Base-by-base conservation (phyloP, 495 filamentous ascomycete genomes). In the Annulohypoxylon maeteangense region DNA sequence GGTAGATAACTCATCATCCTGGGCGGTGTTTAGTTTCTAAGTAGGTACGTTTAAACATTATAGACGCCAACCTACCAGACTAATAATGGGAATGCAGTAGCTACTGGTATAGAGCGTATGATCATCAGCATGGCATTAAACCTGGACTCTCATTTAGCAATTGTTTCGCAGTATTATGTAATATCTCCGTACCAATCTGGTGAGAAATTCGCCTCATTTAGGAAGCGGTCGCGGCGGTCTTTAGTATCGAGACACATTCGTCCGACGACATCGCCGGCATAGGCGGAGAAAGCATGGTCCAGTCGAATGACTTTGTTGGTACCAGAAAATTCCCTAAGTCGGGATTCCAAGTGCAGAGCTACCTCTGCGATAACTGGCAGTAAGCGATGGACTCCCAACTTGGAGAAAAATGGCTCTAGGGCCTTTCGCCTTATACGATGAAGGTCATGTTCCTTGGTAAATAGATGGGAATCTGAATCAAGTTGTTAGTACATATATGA, bases 1-100 rank as follows among this genome's bases (percentile, higher is more conserved):
- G 50, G 50, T 2, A 54, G 50, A 11, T 54, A 54, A 11, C 50
- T 54, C 27, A 54, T 32, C 50, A 54, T 54, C 50, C 50, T 54
- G 11, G 34, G 50, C 31, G n/a, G n/a, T n/a, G n/a, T n/a, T n/a
- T n/a, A n/a, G n/a, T n/a, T n/a, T n/a, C n/a, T 27, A 8, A n/a
- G 0, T 22, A 40, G 0, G 7, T 14, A 32, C 29, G 27, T 4
- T 1, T 32, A 7, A 16, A 5, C 4, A 53, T 10, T 1, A 32
- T 1, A 23, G 16, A 6, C 29, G 2, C 20, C 7, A 34, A 34
- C 50, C 0, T 34, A 54, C 50, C 25, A 34, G 27, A 54, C 50
- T 3, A 54, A 29, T 0, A 54, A 34, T 11, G 50, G 50, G n/a
- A 54, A 54, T 29, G 50, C 50, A 6, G 50, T 54, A n/a, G 50